A percentile compares a stretch with the other conserved stretches of the same genome.
These are phyloP conservation scores for Cinnamomum micranthum DNA, from an alignment of 164 flowering plant species.

Conservation along the genomic window DNA sequence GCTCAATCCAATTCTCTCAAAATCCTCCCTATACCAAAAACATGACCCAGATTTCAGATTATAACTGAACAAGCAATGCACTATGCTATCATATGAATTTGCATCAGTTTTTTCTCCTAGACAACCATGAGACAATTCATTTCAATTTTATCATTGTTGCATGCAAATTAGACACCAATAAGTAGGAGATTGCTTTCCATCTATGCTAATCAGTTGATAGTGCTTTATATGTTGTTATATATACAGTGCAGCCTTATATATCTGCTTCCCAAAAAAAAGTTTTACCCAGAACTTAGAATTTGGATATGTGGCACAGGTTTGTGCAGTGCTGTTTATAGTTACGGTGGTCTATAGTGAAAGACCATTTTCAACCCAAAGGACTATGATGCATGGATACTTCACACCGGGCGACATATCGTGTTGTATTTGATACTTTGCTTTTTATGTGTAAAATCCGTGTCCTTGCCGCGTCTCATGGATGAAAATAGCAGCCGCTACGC, in stretches of 20 bases:
- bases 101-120: not conserved
- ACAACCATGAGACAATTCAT: not conserved
- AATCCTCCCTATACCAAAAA: constrained; percentile 64
- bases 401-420: too few species aligned
- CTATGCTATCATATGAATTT: not conserved
- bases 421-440: too few species aligned
- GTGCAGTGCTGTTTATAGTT: not conserved
- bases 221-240: too few species aligned
- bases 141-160: not conserved
- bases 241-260: too few species aligned
- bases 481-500: too few species aligned
- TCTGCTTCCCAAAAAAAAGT: not conserved
- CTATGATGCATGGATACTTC: not conserved
- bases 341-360: not conserved
- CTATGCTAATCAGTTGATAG: too few species aligned
- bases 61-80: not conserved
- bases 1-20: constrained; percentile 74
- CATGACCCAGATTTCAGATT: not conserved
- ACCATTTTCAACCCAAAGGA: not conserved
- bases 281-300: not conserved
- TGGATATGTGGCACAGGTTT: not conserved
- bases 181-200: too few species aligned
- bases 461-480: too few species aligned
- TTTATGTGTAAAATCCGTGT: too few species aligned
- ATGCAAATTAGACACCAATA: not conserved